Evolutionary conservation across 495 filamentous ascomycete species (phyloP).

Genomic region (Aspergillus incahuasiensis): DNA sequence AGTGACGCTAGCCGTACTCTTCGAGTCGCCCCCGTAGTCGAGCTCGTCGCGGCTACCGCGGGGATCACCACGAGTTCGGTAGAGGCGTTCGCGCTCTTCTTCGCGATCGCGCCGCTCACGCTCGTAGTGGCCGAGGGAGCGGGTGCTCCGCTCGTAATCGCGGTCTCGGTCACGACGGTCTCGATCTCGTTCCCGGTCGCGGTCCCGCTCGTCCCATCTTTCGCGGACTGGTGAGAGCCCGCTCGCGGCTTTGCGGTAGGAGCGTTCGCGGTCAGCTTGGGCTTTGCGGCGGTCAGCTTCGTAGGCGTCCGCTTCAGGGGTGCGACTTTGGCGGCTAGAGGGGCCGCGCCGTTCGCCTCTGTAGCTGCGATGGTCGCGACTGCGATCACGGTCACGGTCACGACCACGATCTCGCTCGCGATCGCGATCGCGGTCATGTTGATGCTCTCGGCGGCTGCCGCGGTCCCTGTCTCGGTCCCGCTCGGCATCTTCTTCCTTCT

Average conservation of each 20-base stretch:
- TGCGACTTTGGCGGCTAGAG: slow-evolving; percentile 60
- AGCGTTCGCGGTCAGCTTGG: slow-evolving; percentile 79
- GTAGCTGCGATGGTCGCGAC: slow-evolving; percentile 49
- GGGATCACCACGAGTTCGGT: slow-evolving; percentile 74
- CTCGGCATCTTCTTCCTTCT: slow-evolving; percentile 83
- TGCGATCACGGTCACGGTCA: slow-evolving; percentile 49
- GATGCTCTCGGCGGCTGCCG: slow-evolving; percentile 27
- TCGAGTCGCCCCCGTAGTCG: slow-evolving; percentile 79
- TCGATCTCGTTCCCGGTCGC: slow-evolving; percentile 40
- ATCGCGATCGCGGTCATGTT: slow-evolving; percentile 54
- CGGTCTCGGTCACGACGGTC: slow-evolving; percentile 35
- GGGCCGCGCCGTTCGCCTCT: slow-evolving; percentile 53
- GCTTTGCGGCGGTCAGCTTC: slow-evolving; percentile 85
- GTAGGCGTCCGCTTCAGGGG: slow-evolving; percentile 81
- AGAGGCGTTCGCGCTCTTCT: slow-evolving; percentile 78
- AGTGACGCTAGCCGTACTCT: slow-evolving; percentile 54
- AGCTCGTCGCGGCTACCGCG: slow-evolving; percentile 73
- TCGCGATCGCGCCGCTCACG: slow-evolving; percentile 76
- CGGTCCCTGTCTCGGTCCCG: slow-evolving; percentile 64
- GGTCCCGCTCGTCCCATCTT: slow-evolving; percentile 54
- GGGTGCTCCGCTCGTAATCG: slow-evolving; percentile 47
- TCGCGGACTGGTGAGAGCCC: slow-evolving; percentile 52
- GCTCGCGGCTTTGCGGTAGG: slow-evolving; percentile 71
- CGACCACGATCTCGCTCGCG: slow-evolving; percentile 56
- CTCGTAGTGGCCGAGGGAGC: slow-evolving; percentile 51